These are phyloP conservation scores for Solanum dulcamara DNA, from an alignment of 257 asterid genomes.

Conservation along the genomic window DNA sequence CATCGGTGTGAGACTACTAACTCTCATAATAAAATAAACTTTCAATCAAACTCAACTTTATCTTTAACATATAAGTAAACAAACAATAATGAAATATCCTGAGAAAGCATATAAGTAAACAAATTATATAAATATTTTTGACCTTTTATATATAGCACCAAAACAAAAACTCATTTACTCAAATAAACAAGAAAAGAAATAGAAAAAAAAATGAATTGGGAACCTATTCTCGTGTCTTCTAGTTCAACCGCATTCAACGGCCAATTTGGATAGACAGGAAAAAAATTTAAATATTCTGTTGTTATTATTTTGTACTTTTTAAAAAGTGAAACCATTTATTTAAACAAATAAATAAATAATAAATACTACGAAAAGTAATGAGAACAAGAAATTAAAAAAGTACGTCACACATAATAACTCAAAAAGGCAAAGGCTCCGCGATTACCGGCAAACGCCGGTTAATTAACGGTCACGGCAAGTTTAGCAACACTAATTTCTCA, in stretches of 20 bases:
- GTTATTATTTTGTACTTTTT: neutral
- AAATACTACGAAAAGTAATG: neutral
- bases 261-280: neutral
- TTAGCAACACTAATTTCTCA: neutral
- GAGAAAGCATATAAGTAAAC: neutral
- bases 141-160: neutral
- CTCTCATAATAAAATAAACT: neutral
- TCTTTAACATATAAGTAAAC: neutral
- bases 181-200: neutral
- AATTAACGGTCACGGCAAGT: slow-evolving; percentile 34
- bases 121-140: neutral
- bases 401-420: slow-evolving; percentile 26
- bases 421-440: slow-evolving; percentile 32
- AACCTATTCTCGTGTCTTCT: neutral
- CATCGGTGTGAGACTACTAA: no score
- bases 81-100: no score
- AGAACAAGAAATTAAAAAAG: slow-evolving; percentile 8
- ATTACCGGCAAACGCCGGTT: slow-evolving; percentile 47
- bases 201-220: neutral
- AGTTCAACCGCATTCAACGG: neutral
- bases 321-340: neutral
- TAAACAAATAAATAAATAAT: neutral
- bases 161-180: neutral
- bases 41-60: neutral
- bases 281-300: neutral